Conservation (phyloP, 495 filamentous ascomycete genomes). For the Podospora didyma region DNA sequence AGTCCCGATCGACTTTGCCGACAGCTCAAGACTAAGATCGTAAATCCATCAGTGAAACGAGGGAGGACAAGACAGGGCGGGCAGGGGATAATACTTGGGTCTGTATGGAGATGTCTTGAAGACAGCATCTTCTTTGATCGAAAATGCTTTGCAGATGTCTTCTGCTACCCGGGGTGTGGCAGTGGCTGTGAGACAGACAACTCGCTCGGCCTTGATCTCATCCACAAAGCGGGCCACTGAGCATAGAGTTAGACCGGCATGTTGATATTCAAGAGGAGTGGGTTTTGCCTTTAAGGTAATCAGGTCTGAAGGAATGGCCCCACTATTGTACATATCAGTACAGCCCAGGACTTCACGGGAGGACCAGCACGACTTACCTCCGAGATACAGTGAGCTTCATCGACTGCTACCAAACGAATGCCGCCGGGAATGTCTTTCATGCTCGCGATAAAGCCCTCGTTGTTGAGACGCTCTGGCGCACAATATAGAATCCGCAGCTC, state of each 20-base stretch:
- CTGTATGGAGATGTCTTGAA: constrained; percentile 57
- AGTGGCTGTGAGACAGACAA: constrained; percentile 56
- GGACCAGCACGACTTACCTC: constrained; percentile 15
- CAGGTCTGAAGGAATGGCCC: constrained; percentile 56
- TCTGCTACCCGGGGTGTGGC: constrained; percentile 51
- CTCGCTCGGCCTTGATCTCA: constrained; percentile 53
- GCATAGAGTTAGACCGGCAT: background rate
- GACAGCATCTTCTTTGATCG: constrained; percentile 40
- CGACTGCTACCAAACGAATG: constrained; percentile 53
- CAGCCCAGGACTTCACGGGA: background rate
- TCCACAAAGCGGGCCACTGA: constrained; percentile 51
- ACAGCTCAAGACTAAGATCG: constrained; percentile 35
- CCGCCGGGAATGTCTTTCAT: constrained; percentile 49
- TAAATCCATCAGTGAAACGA: background rate
- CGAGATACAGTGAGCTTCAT: constrained; percentile 59
- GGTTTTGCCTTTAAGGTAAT: constrained; percentile 46
- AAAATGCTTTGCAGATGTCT: constrained; percentile 51
- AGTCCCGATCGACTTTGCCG: constrained; percentile 39
- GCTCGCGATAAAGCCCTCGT: constrained; percentile 52
- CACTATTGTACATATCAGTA: constrained; percentile 31
- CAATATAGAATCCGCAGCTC: constrained; percentile 53
- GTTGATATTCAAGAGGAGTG: background rate
- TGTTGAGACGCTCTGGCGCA: constrained; percentile 56
- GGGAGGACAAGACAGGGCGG: background rate
- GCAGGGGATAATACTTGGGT: constrained; percentile 33